These are phyloP conservation scores for Phylloporus rhodoxanthus DNA, from an alignment of 768 basidiomycete genomes.

Conservation along the genomic window DNA sequence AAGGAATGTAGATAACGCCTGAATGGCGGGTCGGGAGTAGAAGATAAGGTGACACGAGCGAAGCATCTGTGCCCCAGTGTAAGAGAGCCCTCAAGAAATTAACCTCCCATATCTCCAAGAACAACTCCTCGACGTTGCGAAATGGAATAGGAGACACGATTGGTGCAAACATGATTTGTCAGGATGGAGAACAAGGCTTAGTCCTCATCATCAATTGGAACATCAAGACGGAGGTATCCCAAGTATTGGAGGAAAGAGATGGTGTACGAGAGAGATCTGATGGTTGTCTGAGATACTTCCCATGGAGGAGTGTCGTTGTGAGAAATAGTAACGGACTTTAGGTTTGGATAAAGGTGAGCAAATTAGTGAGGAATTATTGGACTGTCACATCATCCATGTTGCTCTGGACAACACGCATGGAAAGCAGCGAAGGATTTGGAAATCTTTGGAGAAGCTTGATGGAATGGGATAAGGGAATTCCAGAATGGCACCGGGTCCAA, in stretches of 20 bases:
- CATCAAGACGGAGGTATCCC: background rate
- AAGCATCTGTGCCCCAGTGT: background rate
- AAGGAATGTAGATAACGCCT: background rate
- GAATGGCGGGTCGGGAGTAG: background rate
- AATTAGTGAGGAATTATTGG: background rate
- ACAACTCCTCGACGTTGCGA: background rate
- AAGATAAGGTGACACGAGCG: background rate
- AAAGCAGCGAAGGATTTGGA: background rate
- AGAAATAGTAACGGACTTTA: background rate
- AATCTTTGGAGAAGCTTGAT: background rate
- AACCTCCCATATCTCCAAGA: background rate
- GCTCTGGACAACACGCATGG: background rate
- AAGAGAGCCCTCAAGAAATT: background rate
- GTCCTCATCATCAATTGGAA: background rate
- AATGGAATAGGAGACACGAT: background rate
- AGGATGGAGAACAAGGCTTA: background rate
- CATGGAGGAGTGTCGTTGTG: background rate
- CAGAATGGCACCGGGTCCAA: background rate
- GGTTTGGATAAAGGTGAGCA: background rate
- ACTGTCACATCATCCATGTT: background rate
- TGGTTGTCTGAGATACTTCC: background rate
- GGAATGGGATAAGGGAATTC: background rate
- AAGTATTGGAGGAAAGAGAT: background rate
- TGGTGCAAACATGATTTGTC: background rate
- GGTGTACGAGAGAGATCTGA: too few relatives aligned